phyloP scores from a whole-genome alignment of 805 yeast species.

The Metschnikowia peoriensis region DNA sequence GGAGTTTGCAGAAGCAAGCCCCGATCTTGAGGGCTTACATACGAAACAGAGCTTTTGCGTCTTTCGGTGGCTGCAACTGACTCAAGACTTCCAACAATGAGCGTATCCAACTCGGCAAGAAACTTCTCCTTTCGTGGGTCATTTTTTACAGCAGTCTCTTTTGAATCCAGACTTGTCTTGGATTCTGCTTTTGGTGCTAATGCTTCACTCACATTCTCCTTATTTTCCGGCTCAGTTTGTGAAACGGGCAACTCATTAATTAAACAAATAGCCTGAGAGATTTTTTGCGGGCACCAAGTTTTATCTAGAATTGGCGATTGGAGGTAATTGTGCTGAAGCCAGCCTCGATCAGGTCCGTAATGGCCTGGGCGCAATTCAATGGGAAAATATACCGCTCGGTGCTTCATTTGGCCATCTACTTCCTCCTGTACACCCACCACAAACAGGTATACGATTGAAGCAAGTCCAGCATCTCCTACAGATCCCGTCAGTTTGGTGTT shows the following conservation, averaged over 20 bases:
- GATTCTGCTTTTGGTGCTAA: too few species aligned
- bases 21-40: slow-evolving; percentile 13
- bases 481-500: slow-evolving; percentile 41
- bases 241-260: too few species aligned
- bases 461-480: slow-evolving; percentile 37
- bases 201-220: not conserved
- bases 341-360: slow-evolving; percentile 25
- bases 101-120: slow-evolving; percentile 29
- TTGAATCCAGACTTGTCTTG: too few species aligned
- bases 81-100: slow-evolving; percentile 35
- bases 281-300: slow-evolving; percentile 25
- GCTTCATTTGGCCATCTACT: slow-evolving; percentile 13
- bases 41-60: slow-evolving; percentile 26
- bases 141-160: too few species aligned
- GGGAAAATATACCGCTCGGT: slow-evolving; percentile 36
- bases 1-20: slow-evolving; percentile 13
- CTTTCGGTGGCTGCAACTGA: slow-evolving; percentile 32
- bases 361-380: slow-evolving; percentile 26
- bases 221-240: not conserved
- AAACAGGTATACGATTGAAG: slow-evolving; percentile 37
- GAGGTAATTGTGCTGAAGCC: slow-evolving; percentile 30
- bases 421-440: slow-evolving; percentile 32
- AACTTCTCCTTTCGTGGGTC: slow-evolving; percentile 11
- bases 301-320: slow-evolving; percentile 26
- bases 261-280: not conserved